Evolutionary conservation across 768 basidiomycete genomes (phyloP), one percentile per base, ranked within the genome.

Genomic region (Holtermannia corniformis): DNA sequence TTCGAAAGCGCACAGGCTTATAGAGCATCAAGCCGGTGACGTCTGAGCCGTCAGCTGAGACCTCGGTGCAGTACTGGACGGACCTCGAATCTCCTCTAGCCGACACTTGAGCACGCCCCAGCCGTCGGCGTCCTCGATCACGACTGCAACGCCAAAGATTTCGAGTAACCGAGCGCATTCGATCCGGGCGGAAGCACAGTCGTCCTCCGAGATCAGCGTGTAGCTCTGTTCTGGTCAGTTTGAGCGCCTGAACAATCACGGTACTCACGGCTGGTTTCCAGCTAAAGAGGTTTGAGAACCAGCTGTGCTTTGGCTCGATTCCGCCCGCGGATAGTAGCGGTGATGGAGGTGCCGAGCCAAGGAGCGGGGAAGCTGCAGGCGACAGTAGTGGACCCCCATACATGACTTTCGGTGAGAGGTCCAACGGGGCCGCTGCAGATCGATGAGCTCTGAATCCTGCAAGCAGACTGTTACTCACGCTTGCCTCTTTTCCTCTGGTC

Each of bases 251-350:
- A 20, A 4, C 24, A 43, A 42, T 23, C 25, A 48, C 44, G 19
- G 21, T 14, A 60, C 66, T 49, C 42, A 68, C 66, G 12, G 66
- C 66, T 14, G 85, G 81, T 62, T 83, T 87, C 75, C 86, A 83
- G 68, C 80, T 85, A 79, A 95, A 91, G 41, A 93, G 79, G 63
- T 82, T 85, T 23, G 81, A 81, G 52, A 97, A 80, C 92, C 91
- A 96, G 47, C 77, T 79, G 54, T 80, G 81, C 73, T 78, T 82
- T 23, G 79, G 49, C 19, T 66, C 61, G 77, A 41, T 74, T 5
- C 50, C 51, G 4, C 48, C 50, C 1, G 58, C 60, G 11, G 56
- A 50, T 3, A 63, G 48, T 11, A 63, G 40, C 1, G 63, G 63
- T 41, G 63, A 63, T 13, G 59, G 55, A 21, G 62, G 65, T 5